A percentile compares a stretch with the other conserved stretches of the same genome.
These are phyloP conservation scores for Rubia balearica DNA, from an alignment of 305 asterid species.

Conservation along the genomic window DNA sequence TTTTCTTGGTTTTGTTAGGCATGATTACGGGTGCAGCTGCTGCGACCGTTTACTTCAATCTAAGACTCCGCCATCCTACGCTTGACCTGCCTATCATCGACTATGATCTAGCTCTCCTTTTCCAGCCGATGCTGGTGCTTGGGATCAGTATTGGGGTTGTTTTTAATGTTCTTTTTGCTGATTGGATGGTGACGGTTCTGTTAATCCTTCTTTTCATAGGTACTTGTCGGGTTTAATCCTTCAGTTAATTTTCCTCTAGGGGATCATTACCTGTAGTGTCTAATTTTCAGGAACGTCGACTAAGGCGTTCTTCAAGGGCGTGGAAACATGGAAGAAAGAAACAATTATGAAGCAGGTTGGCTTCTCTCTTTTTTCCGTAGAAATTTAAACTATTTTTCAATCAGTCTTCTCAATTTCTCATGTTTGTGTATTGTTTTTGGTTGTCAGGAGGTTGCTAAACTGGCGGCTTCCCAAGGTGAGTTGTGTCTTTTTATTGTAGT, in stretches of 20 bases:
- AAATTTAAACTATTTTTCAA: not conserved
- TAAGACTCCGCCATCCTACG: constrained; percentile 85
- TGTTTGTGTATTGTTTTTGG: not conserved
- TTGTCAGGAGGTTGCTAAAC: constrained; percentile 57
- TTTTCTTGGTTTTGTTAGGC: constrained; percentile 37
- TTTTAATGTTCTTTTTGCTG: constrained; percentile 84
- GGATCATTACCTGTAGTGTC: constrained; percentile 6
- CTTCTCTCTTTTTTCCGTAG: not conserved
- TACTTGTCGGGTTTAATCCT: constrained; percentile 17
- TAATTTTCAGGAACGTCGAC: constrained; percentile 46
- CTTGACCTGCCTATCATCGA: constrained; percentile 83
- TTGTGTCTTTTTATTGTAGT: not conserved
- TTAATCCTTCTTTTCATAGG: constrained; percentile 81
- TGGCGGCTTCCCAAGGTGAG: constrained; percentile 27
- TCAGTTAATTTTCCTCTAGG: constrained; percentile 10
- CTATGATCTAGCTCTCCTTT: constrained; percentile 91
- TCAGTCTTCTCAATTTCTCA: not conserved
- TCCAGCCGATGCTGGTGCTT: constrained; percentile 98
- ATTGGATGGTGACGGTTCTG: constrained; percentile 94
- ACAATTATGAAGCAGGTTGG: constrained; percentile 56
- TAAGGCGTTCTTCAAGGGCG: constrained; percentile 65
- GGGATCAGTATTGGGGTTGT: constrained; percentile 94
- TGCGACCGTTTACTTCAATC: constrained; percentile 87
- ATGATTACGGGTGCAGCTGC: constrained; percentile 97
- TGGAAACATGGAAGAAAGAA: constrained; percentile 78